Conservation (phyloP, 306 rosid species). For the Rubus idaeus region DNA sequence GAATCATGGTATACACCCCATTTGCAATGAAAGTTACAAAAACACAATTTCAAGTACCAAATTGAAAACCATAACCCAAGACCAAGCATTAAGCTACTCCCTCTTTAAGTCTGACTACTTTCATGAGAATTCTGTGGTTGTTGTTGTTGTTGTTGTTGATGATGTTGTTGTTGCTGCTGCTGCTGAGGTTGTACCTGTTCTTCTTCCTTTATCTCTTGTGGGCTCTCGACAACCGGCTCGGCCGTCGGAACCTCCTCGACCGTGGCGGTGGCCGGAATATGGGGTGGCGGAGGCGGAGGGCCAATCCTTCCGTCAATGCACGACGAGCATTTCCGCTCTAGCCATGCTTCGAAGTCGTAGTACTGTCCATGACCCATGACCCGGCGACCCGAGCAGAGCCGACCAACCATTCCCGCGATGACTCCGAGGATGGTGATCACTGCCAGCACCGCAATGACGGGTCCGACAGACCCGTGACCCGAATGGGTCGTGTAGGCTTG, state of each 20-base stretch:
- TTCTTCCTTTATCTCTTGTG: constrained; percentile 47
- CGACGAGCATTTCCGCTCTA: constrained; percentile 75
- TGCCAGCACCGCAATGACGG: constrained; percentile 73
- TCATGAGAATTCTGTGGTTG: not conserved
- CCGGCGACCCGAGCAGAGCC: constrained; percentile 82
- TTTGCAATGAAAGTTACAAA: not conserved
- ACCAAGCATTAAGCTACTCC: not conserved
- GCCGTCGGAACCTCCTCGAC: constrained; percentile 20
- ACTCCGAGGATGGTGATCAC: constrained; percentile 69
- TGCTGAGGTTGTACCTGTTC: constrained; percentile 2
- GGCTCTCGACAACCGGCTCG: constrained; percentile 20
- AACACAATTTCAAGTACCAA: not conserved
- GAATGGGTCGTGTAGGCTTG: constrained; percentile 54
- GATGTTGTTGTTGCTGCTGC: not conserved
- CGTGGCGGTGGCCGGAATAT: not conserved
- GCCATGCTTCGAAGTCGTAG: constrained; percentile 76
- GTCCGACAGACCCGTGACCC: constrained; percentile 70
- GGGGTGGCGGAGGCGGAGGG: constrained; percentile 36
- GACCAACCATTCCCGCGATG: constrained; percentile 73
- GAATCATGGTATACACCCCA: not conserved
- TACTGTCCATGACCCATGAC: constrained; percentile 62
- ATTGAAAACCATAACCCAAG: not conserved
- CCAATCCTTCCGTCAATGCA: constrained; percentile 65
- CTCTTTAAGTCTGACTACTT: constrained; percentile 10
- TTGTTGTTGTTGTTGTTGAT: not conserved